Percentiles rank a stretch among this genome's conserved stretches.
phyloP scores from a whole-genome alignment of 305 asterid species.

The Fraxinus sp. region DNA sequence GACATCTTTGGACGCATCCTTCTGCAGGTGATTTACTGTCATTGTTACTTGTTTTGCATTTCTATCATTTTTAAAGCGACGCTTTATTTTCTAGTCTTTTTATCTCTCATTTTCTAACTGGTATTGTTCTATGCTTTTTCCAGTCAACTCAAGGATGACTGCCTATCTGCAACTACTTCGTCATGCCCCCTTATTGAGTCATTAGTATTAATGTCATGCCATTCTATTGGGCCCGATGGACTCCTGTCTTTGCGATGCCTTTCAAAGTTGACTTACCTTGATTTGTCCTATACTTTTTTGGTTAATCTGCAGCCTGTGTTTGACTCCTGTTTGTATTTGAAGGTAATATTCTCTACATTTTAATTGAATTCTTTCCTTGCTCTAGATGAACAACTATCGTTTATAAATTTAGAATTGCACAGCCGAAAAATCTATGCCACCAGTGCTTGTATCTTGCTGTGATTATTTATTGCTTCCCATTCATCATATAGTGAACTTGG shows the following conservation, averaged over 20 bases:
- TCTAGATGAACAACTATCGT: neutral
- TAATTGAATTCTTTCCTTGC: conserved; percentile 10
- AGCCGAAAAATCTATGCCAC: neutral
- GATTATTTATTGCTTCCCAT: neutral
- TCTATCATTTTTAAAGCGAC: neutral
- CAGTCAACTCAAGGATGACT: conserved; percentile 94
- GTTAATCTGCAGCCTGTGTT: conserved; percentile 80
- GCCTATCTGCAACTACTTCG: conserved; percentile 77
- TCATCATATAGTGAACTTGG: neutral
- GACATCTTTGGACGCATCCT: conserved; percentile 93
- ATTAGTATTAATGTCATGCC: conserved; percentile 78
- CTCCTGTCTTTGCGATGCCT: conserved; percentile 65
- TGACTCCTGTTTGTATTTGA: conserved; percentile 63
- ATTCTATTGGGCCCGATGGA: conserved; percentile 79
- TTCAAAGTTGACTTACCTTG: conserved; percentile 73
- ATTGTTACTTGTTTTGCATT: conserved; percentile 1
- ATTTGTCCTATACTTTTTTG: conserved; percentile 88
- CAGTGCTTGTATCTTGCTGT: neutral
- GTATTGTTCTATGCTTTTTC: conserved; percentile 20
- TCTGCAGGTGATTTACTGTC: conserved; percentile 68
- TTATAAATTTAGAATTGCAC: conserved; percentile 3
- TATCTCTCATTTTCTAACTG: conserved; percentile 1
- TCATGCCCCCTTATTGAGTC: conserved; percentile 73
- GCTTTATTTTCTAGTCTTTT: neutral
- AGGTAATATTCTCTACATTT: conserved; percentile 46